phyloP scores from a whole-genome alignment of 139 green algal species.

The Closterium sp. region DNA sequence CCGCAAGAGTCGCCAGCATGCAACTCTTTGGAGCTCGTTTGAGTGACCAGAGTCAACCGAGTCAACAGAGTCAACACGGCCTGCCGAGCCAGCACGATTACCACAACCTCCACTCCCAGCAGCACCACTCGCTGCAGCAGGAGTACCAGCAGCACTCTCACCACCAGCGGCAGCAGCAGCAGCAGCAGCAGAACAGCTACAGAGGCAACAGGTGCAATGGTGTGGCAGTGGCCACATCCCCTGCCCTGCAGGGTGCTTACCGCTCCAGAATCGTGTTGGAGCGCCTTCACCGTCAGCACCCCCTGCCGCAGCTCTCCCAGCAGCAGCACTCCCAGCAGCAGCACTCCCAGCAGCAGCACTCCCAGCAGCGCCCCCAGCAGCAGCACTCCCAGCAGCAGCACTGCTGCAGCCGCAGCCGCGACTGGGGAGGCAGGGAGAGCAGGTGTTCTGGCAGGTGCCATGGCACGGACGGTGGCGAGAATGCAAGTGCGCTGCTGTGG shows the following conservation, averaged over 20 bases:
- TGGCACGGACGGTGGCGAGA: background rate
- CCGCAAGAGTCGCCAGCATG: background rate
- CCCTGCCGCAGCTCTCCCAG: too few relatives aligned
- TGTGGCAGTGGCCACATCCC: background rate
- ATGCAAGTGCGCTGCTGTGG: background rate
- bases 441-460: background rate
- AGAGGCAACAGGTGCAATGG: background rate
- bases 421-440: background rate
- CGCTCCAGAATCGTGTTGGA: background rate
- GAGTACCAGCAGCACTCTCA: background rate
- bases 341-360: background rate
- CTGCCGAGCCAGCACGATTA: background rate
- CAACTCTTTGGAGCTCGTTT: background rate
- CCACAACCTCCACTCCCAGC: background rate
- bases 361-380: background rate
- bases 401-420: background rate
- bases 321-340: background rate
- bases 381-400: background rate
- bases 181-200: background rate
- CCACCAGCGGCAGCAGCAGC: background rate
- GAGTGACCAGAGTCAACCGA: background rate
- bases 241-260: background rate
- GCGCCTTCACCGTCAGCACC: background rate
- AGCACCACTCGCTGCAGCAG: background rate
- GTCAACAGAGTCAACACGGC: background rate